These are phyloP conservation scores for Geranium incanum DNA, from an alignment of 441 rosid species.

Conservation along the genomic window DNA sequence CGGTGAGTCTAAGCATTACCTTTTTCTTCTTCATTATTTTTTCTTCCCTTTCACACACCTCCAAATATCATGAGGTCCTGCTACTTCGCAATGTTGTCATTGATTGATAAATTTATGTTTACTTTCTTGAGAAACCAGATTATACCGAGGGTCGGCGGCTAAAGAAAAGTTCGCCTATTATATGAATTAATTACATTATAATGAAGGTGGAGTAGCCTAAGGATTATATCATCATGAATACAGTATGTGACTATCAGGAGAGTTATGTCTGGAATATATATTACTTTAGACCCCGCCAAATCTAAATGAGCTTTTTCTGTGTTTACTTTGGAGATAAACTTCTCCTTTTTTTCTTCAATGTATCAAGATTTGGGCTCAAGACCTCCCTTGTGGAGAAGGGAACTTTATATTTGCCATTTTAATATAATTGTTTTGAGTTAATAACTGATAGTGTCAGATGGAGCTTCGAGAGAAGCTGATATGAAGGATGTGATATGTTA, in stretches of 20 bases:
- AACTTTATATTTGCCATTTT: no score
- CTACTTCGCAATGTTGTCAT: not conserved
- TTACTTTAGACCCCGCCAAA: no score
- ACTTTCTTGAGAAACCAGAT: not conserved
- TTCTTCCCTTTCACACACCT: not conserved
- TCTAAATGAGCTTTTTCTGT: no score
- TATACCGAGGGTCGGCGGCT: not conserved
- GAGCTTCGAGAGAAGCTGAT: no score
- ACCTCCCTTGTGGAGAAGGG: no score
- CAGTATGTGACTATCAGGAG: not conserved
- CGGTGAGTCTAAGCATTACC: conserved; percentile 5
- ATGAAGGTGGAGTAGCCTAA: not conserved
- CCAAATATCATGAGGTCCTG: not conserved
- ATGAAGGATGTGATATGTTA: no score
- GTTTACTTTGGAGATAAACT: no score
- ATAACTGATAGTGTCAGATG: no score
- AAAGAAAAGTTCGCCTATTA: not conserved
- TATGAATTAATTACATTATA: not conserved
- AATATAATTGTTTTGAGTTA: no score
- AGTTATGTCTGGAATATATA: not conserved
- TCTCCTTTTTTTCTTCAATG: no score
- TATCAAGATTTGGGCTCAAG: no score
- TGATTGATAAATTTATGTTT: not conserved
- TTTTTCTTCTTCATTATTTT: not conserved
- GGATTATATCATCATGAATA: not conserved